A percentile compares a stretch with the other conserved stretches of the same genome.
These are phyloP conservation scores for Alternaria brassicicola DNA, from an alignment of 2,329 filamentous ascomycete species.

Conservation along the genomic window DNA sequence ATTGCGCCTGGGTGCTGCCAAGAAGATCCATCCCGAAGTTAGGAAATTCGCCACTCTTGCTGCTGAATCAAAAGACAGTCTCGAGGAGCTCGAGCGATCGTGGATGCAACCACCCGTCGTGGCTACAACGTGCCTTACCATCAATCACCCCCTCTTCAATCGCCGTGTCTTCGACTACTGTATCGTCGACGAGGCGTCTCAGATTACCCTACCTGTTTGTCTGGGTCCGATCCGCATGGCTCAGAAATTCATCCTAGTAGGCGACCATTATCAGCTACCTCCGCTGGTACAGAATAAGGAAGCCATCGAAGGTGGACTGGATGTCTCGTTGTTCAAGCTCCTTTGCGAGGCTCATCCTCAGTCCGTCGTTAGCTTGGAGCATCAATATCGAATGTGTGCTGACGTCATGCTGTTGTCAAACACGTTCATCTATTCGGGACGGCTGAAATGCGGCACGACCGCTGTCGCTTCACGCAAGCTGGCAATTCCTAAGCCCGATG, in stretches of 20 bases:
- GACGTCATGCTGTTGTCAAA: slow-evolving; percentile 96
- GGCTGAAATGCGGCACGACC: slow-evolving; percentile 85
- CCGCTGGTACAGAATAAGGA: slow-evolving; percentile 92
- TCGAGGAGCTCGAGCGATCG: slow-evolving; percentile 81
- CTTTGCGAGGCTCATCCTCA: slow-evolving; percentile 86
- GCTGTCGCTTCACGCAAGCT: slow-evolving; percentile 74
- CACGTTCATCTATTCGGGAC: slow-evolving; percentile 88
- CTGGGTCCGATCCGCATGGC: slow-evolving; percentile 93
- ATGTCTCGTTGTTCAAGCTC: slow-evolving; percentile 91
- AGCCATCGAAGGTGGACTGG: slow-evolving; percentile 82
- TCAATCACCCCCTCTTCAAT: slow-evolving; percentile 86
- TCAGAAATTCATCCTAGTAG: slow-evolving; percentile 89
- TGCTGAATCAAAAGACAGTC: slow-evolving; percentile 71
- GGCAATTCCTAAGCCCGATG: slow-evolving; percentile 60
- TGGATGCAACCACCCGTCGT: slow-evolving; percentile 90
- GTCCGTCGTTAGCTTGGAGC: slow-evolving; percentile 88
- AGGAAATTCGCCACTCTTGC: slow-evolving; percentile 83
- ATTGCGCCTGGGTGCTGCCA: slow-evolving; percentile 80
- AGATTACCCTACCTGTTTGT: slow-evolving; percentile 95
- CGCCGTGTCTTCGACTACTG: slow-evolving; percentile 95
- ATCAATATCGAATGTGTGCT: slow-evolving; percentile 98
- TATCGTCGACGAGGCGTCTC: slow-evolving; percentile 96
- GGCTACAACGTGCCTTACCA: slow-evolving; percentile 91
- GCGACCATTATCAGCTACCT: slow-evolving; percentile 94
- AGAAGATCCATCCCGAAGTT: slow-evolving; percentile 88